Conservation (phyloP, 2,329 filamentous ascomycete species). For the Phaeosphaeria sp. region DNA sequence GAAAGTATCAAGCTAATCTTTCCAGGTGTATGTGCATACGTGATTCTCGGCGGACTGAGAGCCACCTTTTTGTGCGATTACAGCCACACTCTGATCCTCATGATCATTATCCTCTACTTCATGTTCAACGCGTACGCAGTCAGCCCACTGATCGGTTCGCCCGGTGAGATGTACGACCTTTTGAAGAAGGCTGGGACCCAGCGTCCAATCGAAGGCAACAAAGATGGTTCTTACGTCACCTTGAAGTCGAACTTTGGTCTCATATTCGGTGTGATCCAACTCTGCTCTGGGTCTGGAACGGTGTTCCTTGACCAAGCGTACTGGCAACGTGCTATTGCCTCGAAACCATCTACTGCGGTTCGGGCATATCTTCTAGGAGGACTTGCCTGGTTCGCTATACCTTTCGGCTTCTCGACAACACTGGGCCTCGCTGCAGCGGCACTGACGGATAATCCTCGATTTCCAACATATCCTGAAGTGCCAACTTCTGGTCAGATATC, state of each 20-base stretch:
- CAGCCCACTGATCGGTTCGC: conserved; percentile 49
- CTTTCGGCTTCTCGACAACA: conserved; percentile 56
- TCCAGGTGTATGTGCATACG: conserved; percentile 44
- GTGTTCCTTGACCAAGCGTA: conserved; percentile 56
- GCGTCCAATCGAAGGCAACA: conserved; percentile 49
- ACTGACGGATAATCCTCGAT: conserved; percentile 51
- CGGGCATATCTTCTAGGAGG: conserved; percentile 50
- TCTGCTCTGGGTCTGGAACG: conserved; percentile 46
- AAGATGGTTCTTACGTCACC: conserved; percentile 51
- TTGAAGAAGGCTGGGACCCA: conserved; percentile 45
- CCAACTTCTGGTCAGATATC: conserved; percentile 35
- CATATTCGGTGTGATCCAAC: conserved; percentile 54
- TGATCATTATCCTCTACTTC: conserved; percentile 55
- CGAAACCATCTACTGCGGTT: conserved; percentile 36
- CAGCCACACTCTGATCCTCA: conserved; percentile 51
- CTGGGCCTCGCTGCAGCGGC: conserved; percentile 55
- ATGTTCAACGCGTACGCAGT: conserved; percentile 53
- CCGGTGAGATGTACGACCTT: conserved; percentile 50
- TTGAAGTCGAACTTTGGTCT: conserved; percentile 52
- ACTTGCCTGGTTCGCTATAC: conserved; percentile 58
- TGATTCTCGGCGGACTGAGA: conserved; percentile 47
- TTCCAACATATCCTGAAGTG: conserved; percentile 52
- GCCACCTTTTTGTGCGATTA: conserved; percentile 53
- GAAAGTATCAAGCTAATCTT: conserved; percentile 7
- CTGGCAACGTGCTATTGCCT: conserved; percentile 53